A percentile compares a stretch with the other conserved stretches of the same genome.
These are phyloP conservation scores for Aspergillus melleus DNA, from an alignment of 2,329 filamentous ascomycete species.

Conservation along the genomic window DNA sequence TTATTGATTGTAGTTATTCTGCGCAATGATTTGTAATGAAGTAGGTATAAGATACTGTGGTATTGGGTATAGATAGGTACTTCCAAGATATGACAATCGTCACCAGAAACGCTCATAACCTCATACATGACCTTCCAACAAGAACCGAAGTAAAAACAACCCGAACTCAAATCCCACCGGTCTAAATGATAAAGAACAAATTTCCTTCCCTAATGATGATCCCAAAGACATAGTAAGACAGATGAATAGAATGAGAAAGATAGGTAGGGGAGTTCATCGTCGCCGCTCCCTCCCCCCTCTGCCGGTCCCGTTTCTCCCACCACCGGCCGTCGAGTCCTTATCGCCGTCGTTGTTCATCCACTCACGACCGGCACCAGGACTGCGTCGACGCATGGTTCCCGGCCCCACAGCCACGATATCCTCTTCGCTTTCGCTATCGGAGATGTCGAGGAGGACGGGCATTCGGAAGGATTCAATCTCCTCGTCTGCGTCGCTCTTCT, in stretches of 20 bases:
- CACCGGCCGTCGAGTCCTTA: slow-evolving; percentile 19
- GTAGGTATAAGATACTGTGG: not conserved
- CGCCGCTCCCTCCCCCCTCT: slow-evolving; percentile 33
- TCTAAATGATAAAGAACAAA: not conserved
- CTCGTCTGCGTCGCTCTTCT: slow-evolving; percentile 59
- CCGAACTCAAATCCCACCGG: not conserved
- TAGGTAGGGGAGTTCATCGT: slow-evolving; percentile 20
- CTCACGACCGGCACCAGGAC: slow-evolving; percentile 70
- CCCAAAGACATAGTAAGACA: not conserved
- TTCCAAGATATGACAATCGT: not conserved
- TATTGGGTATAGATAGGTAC: not conserved
- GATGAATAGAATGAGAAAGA: not conserved
- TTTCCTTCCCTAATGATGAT: not conserved
- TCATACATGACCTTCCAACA: not conserved
- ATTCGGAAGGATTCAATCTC: slow-evolving; percentile 73
- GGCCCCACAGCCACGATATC: slow-evolving; percentile 69
- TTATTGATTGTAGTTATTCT: too few species aligned
- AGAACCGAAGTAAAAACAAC: not conserved
- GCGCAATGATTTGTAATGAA: not conserved
- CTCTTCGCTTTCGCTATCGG: slow-evolving; percentile 93
- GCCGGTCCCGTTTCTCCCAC: slow-evolving; percentile 22
- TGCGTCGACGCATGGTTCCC: slow-evolving; percentile 85
- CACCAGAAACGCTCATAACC: not conserved
- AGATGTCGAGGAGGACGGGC: slow-evolving; percentile 89
- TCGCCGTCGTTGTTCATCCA: slow-evolving; percentile 54